These are phyloP conservation scores for Cyathus striatus DNA, from an alignment of 768 basidiomycete species.

Conservation along the genomic window DNA sequence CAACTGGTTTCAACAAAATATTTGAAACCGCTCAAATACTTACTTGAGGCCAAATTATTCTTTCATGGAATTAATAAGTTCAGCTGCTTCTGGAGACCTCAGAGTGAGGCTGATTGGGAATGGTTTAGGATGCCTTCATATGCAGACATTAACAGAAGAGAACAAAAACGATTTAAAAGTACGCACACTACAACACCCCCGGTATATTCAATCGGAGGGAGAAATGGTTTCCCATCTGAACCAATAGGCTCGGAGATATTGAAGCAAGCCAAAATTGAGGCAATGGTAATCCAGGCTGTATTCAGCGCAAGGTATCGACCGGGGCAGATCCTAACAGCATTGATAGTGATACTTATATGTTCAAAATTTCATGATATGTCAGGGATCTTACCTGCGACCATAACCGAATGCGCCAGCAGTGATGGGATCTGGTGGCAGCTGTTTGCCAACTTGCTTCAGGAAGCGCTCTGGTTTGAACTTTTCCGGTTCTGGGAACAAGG, in stretches of 20 bases:
- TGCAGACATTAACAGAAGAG: too few relatives aligned
- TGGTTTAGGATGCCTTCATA: conserved; percentile 18
- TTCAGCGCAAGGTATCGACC: conserved; percentile 27
- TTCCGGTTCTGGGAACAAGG: conserved; percentile 45
- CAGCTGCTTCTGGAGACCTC: conserved; percentile 11
- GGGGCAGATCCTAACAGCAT: conserved; percentile 29
- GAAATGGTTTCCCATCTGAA: conserved; percentile 5
- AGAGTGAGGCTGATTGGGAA: conserved; percentile 13
- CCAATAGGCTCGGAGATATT: conserved; percentile 25
- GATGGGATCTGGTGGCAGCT: conserved; percentile 14
- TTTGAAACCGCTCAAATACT: too few relatives aligned
- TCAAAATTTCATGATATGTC: too few relatives aligned
- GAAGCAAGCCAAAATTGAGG: conserved; percentile 19
- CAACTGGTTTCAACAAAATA: too few relatives aligned
- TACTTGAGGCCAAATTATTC: too few relatives aligned
- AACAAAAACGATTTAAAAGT: not conserved
- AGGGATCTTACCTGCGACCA: conserved; percentile 29
- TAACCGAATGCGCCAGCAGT: conserved; percentile 23
- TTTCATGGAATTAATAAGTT: conserved; percentile 13
- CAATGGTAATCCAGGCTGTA: conserved; percentile 24
- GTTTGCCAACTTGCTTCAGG: conserved; percentile 20
- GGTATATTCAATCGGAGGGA: conserved; percentile 14
- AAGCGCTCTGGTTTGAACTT: conserved; percentile 54
- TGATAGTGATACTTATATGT: not conserved
- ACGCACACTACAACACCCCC: conserved; percentile 17